Evolutionary conservation across 2,329 filamentous ascomycete genomes (phyloP), one percentile per base, ranked within the genome.

Genomic region (Penicillium sp.): DNA sequence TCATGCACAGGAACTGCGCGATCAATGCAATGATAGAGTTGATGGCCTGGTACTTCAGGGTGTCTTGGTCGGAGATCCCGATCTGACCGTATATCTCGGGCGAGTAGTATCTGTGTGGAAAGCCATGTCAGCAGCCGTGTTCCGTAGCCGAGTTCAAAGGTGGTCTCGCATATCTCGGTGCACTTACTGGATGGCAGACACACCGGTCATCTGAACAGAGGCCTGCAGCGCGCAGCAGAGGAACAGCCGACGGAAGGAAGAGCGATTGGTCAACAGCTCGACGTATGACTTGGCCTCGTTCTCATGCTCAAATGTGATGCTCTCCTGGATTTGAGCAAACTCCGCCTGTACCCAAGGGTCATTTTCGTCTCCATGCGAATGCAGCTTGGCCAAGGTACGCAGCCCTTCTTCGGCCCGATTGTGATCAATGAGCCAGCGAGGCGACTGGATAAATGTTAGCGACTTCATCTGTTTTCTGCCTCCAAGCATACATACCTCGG

Each of bases 351-450:
- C 87, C 81, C 83, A 90, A 1, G 81, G 45, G 57, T 90, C 84
- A 30, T 79, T 72, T 39, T 76, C 72, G 57, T 90, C 71, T 45
- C 87, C 87, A 51, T 87, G 76, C 2, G 85, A 73, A 64, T 92
- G 88, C 1, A 92, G 77, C 44, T 78, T 77, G 0, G 85, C 86
- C 0, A 92, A 77, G 0, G 83, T 87, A 40, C 71, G 64, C 8
- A 89, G 76, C 2, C 86, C 87, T 47, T 86, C 70, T 1, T 87
- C 83, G 18, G 77, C 65, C n/a, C 76, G 76, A 50, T 81, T 81
- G 57, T 89, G 79, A 58, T 87, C 85, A 61, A 91, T 87, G 31
- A 92, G 80, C 86, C 88, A 92, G 49, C 84, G 78, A 12, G 80
- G 80, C 5, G 77, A 82, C 68, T 67, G 11, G 3, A 25, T 6